Evolutionary conservation across 352 stramenopile species (phyloP), one percentile per base, ranked within the genome.

Genomic region (Pythium phragmiticola): DNA sequence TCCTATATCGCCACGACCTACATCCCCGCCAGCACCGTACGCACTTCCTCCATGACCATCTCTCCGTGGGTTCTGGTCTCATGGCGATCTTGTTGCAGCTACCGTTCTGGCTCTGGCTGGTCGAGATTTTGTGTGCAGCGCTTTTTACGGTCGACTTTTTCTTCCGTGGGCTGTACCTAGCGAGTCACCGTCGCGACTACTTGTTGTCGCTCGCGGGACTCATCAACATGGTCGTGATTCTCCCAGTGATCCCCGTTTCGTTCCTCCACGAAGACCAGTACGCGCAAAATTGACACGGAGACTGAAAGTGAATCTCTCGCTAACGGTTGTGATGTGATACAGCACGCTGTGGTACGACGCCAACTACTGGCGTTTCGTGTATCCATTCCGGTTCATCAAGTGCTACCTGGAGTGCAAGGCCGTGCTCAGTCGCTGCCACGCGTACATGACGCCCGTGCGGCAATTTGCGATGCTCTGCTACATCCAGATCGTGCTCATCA

Each of bases 401-500:
- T 89, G 82, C 61, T 95, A 95, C 66, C 41, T 92, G 8, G 80
- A 88, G 47, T 76, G 77, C 46, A 84, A 80, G 59, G 80, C 82
- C 11, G 82, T 95, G 54, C 73, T 93, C 43, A 89, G 78, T 28
- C 86, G 86, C 9, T 95, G 85, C 67, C 86, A 95, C 60, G 68
- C 80, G 19, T 77, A 81, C 66, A 74, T 95, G 73, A 90, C 79
- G n/a, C 86, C 86, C 5, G 77, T 95, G 28, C 79, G 75, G 28
- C 84, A 92, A 56, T 92, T 95, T 42, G 84, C 84, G 34, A 77
- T 90, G 46, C 70, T 93, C 49, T 92, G 82, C 67, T 95, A 95
- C 60, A 66, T 91, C 49, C 86, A 95, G 66, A 86, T 95, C 54
- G 72, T 78, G 23, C 78, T 87, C 45, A 91, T 95, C 58, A 74